Evolutionary conservation across 2,329 filamentous ascomycete genomes (phyloP), one percentile per base, ranked within the genome.

Genomic region (Teratosphaeria nubilosa): DNA sequence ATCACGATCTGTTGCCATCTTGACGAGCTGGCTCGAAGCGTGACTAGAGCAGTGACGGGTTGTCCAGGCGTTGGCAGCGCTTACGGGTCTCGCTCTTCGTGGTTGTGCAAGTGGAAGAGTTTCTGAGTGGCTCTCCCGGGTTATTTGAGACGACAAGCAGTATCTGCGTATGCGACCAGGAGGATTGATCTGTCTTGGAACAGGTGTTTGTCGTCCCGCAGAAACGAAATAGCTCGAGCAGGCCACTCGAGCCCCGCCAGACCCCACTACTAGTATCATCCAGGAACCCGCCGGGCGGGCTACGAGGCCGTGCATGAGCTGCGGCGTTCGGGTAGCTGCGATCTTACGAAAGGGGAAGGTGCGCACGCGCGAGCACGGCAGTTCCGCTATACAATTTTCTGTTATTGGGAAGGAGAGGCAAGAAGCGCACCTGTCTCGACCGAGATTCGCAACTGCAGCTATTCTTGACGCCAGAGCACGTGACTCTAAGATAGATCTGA

Each of bases 1-100:
- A 59, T 78, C 76, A 60, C 76, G 70, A 62, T 78, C 76, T 25
- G 74, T 13, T 2, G 31, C 75, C 75, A 78, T 78, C 64, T 63
- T 71, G 64, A 70, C 56, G 32, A 70, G 60, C 16, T 59, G 65
- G 60, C 70, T 72, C 16, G 69, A 69, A 22, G 69, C 68, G 59
- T 65, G 58, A 58, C 61, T 66, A 10, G 68, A 70, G 62, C 68
- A 71, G 48, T 58, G 56, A 63, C 68, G 41, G 7, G n/a, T n/a
- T 48, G 41, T 48, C n/a, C 41, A 48, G 16, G n/a, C 5, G 25
- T 48, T 41, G 34, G n/a, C 20, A 20, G 37, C n/a, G 50, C 6
- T 13, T 22, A 9, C 10, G 16, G 16, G 51, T n/a, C 51, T n/a
- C n/a, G 24, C 25, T 53, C 24, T 30, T 30, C 51, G 51, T 53